These are phyloP conservation scores for Cladorrhinum sp. DNA, from an alignment of 2,329 filamentous ascomycete genomes.

Conservation along the genomic window DNA sequence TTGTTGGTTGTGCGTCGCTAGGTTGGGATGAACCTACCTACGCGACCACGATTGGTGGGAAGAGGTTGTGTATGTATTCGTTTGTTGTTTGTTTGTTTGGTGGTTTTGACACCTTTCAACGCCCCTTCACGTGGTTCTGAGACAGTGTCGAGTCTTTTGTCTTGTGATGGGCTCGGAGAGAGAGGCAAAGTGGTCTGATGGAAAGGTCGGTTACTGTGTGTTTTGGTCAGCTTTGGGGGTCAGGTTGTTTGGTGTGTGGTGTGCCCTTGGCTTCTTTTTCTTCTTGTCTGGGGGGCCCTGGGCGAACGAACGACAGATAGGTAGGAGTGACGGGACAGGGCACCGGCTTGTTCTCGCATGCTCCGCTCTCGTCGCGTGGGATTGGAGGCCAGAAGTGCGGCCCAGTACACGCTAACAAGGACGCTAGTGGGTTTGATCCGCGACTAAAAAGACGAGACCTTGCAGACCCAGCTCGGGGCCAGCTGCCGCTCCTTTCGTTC, in stretches of 20 bases:
- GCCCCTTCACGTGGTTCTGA: background rate
- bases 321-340: background rate
- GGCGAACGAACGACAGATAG: background rate
- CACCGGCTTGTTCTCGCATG: constrained; percentile 4
- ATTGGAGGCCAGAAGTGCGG: constrained; percentile 17
- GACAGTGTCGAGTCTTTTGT: background rate
- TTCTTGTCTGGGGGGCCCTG: background rate
- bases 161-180: background rate
- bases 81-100: too few species aligned
- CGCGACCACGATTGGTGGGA: constrained; percentile 17
- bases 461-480: background rate
- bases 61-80: too few species aligned
- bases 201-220: background rate
- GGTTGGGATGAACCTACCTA: constrained; percentile 25
- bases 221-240: background rate
- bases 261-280: background rate
- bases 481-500: constrained; percentile 9
- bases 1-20: constrained; percentile 25
- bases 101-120: background rate
- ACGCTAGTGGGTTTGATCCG: constrained; percentile 23
- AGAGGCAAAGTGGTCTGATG: background rate
- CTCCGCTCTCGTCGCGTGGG: constrained; percentile 16
- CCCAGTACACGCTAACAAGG: constrained; percentile 12
- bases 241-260: constrained; percentile 4
- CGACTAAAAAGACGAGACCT: constrained; percentile 14